A percentile compares a stretch with the other conserved stretches of the same genome.
Evolutionary conservation across 306 rosid genomes (phyloP).

Genomic region (Fragaria vesca): DNA sequence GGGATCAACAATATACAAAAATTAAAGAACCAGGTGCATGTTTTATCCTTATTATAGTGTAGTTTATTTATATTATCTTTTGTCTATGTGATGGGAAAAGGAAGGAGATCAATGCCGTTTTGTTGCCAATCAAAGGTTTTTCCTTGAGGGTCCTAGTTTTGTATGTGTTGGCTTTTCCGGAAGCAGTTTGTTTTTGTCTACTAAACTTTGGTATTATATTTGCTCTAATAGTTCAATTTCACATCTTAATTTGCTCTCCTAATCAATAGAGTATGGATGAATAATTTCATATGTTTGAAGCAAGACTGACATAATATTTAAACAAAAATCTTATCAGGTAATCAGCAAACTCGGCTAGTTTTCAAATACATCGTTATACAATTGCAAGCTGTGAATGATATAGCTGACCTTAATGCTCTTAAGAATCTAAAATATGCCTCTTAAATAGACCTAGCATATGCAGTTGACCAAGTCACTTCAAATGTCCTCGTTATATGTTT

Average conservation of each 20-base stretch:
- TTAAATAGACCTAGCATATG: neutral
- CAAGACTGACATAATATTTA: too few relatives aligned
- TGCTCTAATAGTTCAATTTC: neutral
- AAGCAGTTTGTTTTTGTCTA: neutral
- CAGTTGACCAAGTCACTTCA: neutral
- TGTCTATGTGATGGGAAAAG: neutral
- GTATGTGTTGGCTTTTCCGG: constrained; percentile 5
- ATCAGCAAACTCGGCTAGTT: too few relatives aligned
- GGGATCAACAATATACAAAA: neutral
- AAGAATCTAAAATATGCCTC: neutral
- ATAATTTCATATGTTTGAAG: too few relatives aligned
- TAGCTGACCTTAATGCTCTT: neutral
- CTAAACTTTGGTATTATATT: neutral
- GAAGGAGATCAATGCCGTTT: constrained; percentile 12
- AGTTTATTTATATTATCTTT: neutral
- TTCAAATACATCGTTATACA: neutral
- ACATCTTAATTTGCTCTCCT: too few relatives aligned
- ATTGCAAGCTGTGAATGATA: neutral
- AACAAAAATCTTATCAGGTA: too few relatives aligned
- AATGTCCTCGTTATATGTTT: neutral
- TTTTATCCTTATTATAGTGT: neutral
- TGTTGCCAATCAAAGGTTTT: neutral
- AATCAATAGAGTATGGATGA: neutral
- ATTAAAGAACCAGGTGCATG: neutral
- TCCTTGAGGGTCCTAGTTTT: neutral